phyloP scores from a whole-genome alignment of 129 eudicot species.

The Chrysanthemum seticuspe region DNA sequence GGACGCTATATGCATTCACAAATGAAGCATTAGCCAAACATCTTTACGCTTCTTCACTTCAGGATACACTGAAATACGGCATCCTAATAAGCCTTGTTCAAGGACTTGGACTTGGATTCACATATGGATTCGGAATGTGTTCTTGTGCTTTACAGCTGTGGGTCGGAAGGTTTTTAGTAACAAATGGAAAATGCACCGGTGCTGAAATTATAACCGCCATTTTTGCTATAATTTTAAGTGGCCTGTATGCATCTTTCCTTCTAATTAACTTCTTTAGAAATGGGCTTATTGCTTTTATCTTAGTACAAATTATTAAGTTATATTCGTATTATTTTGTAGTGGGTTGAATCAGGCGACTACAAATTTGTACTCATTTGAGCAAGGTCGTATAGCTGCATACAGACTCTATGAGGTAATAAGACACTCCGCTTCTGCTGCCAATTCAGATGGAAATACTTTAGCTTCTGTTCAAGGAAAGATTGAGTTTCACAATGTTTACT shows the following conservation, averaged over 20 bases:
- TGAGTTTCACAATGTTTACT: slow-evolving; percentile 57
- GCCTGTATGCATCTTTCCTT: slow-evolving; percentile 45
- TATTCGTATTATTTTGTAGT: slow-evolving; percentile 33
- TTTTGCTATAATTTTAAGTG: slow-evolving; percentile 51
- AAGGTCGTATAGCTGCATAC: slow-evolving; percentile 70
- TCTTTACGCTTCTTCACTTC: slow-evolving; percentile 60
- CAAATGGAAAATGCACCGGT: slow-evolving; percentile 49
- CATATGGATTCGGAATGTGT: slow-evolving; percentile 61
- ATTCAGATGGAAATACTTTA: slow-evolving; percentile 48
- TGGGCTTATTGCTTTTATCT: neutral
- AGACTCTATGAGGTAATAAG: slow-evolving; percentile 60
- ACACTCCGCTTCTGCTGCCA: slow-evolving; percentile 36
- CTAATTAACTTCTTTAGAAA: neutral
- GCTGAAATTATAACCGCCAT: slow-evolving; percentile 56
- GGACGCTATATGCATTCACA: slow-evolving; percentile 59
- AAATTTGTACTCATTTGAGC: slow-evolving; percentile 54
- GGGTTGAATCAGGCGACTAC: slow-evolving; percentile 57
- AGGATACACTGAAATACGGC: slow-evolving; percentile 58
- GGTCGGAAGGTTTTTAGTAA: slow-evolving; percentile 55
- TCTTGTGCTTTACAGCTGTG: slow-evolving; percentile 71
- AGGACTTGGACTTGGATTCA: slow-evolving; percentile 61
- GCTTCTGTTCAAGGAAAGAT: slow-evolving; percentile 51
- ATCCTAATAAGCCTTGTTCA: slow-evolving; percentile 56
- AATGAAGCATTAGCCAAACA: slow-evolving; percentile 62
- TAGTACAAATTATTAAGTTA: slow-evolving; percentile 5